Evolutionary conservation across 176 grass and related monocot genomes (phyloP), one percentile per base, ranked within the genome.

Genomic region (Zoysia pacifica): DNA sequence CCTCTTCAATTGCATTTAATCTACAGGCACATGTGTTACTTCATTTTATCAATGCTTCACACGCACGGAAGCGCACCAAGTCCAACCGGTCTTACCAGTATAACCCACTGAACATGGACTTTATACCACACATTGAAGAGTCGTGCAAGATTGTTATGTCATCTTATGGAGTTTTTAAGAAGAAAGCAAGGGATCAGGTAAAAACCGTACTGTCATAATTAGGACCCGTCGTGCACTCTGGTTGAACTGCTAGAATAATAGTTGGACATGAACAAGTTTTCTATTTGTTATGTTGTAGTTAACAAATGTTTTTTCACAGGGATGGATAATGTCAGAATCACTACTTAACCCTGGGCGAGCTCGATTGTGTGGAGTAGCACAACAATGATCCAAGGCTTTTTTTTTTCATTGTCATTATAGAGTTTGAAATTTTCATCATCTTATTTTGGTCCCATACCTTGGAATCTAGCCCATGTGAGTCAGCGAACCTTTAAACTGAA

Each of bases 261-360:
- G 0, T 37, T 0, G 35, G 52, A 62, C 35, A 67, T 45, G 42
- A 79, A 48, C 4, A 2, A 48, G 56, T 20, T 60, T 60, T 20
- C 5, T 55, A 15, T 53, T 63, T 51, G 5, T 13, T 20, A 45
- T 86, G 37, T 0, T 28, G 28, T 49, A 52, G 16, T 6, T 89
- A 55, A 75, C 16, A 41, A 48, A 13, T 42, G 15, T 65, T 76
- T 79, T 58, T 56, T 49, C 76, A 40, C 88, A 97, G 94, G 94
- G 94, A 87, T 97, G 94, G 94, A 97, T 97, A 85, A 97, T 89
- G 83, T 97, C 94, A n/a, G 94, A 97, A 69, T 90, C 88, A 80
- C 78, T 97, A 48, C 83, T 97, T 54, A 93, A 97, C 79, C 94
- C 91, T 42, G 91, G 86, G 7, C 60, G 75, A 62, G 91, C 91